Evolutionary conservation across 2,329 filamentous ascomycete genomes (phyloP).

Genomic region (Botrytis cinerea): DNA sequence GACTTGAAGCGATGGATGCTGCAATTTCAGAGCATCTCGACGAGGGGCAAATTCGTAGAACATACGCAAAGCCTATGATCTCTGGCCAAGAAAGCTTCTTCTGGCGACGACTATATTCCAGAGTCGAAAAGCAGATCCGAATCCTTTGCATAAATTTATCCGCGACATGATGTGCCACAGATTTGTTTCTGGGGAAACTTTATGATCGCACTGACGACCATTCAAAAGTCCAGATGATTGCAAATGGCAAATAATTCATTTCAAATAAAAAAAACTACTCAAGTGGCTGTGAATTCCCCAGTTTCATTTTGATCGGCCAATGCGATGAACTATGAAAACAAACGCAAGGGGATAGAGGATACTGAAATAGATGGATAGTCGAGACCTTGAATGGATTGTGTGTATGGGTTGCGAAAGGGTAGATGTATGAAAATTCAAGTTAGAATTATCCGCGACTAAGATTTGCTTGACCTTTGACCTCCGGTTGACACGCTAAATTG

Average conservation of each 20-base stretch:
- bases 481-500: neutral
- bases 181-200: slow-evolving; percentile 5
- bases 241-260: neutral
- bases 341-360: neutral
- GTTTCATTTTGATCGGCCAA: neutral
- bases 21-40: neutral
- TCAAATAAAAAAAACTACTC: neutral
- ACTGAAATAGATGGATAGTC: neutral
- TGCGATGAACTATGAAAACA: neutral
- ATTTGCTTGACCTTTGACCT: neutral
- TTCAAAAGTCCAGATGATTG: neutral
- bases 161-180: slow-evolving; percentile 5
- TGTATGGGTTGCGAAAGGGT: neutral
- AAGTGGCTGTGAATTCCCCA: neutral
- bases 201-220: neutral
- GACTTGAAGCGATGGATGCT: neutral
- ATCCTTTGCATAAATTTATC: neutral
- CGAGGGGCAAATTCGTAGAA: neutral
- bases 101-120: neutral
- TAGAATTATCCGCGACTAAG: too few species aligned
- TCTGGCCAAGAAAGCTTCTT: slow-evolving; percentile 13
- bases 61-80: neutral
- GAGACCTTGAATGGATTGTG: neutral
- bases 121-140: neutral
- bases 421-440: neutral